phyloP scores from a whole-genome alignment of 306 rosid genomes.

The Luffa aegyptiaca region DNA sequence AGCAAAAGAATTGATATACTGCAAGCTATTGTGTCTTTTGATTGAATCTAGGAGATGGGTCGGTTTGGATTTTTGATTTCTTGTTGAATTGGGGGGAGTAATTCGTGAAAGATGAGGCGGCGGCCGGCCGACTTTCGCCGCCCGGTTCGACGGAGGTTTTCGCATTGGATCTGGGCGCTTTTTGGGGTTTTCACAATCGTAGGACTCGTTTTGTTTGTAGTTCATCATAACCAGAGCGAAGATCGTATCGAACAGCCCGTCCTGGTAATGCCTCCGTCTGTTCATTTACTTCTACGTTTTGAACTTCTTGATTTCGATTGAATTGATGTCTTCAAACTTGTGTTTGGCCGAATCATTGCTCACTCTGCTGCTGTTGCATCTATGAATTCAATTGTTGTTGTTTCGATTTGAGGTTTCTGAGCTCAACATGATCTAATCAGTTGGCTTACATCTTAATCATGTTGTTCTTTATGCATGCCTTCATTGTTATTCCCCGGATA shows the following conservation, averaged over 20 bases:
- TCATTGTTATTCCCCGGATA: neutral
- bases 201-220: slow-evolving; percentile 52
- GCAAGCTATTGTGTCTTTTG: neutral
- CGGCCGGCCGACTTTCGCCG: slow-evolving; percentile 98
- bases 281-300: neutral
- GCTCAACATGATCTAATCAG: slow-evolving; percentile 4
- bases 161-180: slow-evolving; percentile 85
- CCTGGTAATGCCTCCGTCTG: slow-evolving; percentile 27
- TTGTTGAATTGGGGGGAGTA: slow-evolving; percentile 32
- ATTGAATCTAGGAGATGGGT: slow-evolving; percentile 24
- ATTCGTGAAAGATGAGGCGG: slow-evolving; percentile 67
- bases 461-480: neutral
- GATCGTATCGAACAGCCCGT: slow-evolving; percentile 57
- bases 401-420: neutral
- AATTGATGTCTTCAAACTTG: neutral
- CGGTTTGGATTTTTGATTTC: slow-evolving; percentile 18
- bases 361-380: slow-evolving; percentile 1
- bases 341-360: neutral
- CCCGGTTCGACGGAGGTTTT: slow-evolving; percentile 81
- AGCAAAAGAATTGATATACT: slow-evolving; percentile 3
- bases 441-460: neutral
- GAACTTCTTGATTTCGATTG: slow-evolving; percentile 1
- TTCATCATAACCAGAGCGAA: slow-evolving; percentile 75
- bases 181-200: slow-evolving; percentile 54
- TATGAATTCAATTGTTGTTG: neutral